Percentiles rank a stretch among this genome's conserved stretches.
Evolutionary conservation across 257 asterid genomes (phyloP).

Genomic region (Ilex aquifolium): DNA sequence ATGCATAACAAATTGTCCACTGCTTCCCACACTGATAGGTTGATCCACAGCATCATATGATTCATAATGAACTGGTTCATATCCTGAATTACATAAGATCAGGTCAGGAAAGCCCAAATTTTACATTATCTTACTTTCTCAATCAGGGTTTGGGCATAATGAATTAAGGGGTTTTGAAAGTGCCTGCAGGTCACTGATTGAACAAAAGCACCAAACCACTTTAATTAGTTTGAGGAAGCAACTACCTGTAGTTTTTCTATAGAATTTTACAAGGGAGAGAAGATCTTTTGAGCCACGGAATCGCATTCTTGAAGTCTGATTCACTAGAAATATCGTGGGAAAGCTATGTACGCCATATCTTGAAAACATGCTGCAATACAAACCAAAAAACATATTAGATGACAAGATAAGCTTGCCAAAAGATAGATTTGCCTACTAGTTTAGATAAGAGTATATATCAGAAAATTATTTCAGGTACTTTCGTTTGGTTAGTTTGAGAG

Average conservation of each 20-base stretch:
- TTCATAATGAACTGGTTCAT: slow-evolving; percentile 16
- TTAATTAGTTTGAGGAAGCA: background rate
- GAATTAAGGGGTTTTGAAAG: background rate
- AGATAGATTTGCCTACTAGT: too few species aligned
- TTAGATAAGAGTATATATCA: too few species aligned
- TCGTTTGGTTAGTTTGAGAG: too few species aligned
- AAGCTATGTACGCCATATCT: slow-evolving; percentile 1
- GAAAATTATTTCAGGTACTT: too few species aligned
- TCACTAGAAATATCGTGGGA: background rate
- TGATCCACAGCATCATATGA: slow-evolving; percentile 9
- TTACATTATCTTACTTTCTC: background rate
- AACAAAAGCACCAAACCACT: too few species aligned
- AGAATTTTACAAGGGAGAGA: background rate
- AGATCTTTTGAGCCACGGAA: background rate
- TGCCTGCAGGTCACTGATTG: too few species aligned
- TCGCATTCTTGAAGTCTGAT: background rate
- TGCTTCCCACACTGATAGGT: slow-evolving; percentile 5
- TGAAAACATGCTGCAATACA: background rate
- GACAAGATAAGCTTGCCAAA: too few species aligned
- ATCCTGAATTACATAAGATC: slow-evolving; percentile 14
- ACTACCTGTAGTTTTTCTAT: background rate
- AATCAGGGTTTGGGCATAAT: too few species aligned
- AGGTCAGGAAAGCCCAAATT: background rate
- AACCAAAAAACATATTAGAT: too few species aligned
- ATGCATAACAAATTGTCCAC: slow-evolving; percentile 7